A percentile compares a stretch with the other conserved stretches of the same genome.
These are phyloP conservation scores for Arabis hirsuta DNA, from an alignment of 345 rosid genomes.

Conservation along the genomic window DNA sequence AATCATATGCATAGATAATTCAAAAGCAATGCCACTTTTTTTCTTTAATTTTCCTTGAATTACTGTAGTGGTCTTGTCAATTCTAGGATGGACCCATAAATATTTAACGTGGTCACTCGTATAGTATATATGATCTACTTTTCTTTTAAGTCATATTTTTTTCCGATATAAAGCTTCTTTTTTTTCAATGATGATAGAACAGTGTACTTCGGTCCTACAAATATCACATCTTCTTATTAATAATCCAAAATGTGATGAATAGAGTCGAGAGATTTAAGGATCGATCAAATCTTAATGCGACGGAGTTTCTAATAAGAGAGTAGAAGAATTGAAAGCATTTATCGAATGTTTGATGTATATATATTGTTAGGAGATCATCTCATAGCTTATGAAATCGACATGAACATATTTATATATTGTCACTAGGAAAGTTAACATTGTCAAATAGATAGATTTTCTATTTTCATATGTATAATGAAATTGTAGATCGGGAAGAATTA, in stretches of 20 bases:
- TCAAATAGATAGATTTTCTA: too few relatives aligned
- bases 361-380: too few relatives aligned
- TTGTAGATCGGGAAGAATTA: too few relatives aligned
- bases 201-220: constrained; percentile 36
- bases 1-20: constrained; percentile 26
- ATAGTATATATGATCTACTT: constrained; percentile 43
- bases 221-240: constrained; percentile 28
- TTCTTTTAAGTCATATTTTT: constrained; percentile 29
- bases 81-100: constrained; percentile 47
- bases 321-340: not conserved
- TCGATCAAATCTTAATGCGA: constrained; percentile 32
- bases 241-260: constrained; percentile 25
- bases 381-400: too few relatives aligned
- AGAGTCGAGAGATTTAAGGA: constrained; percentile 29
- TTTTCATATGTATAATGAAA: too few relatives aligned
- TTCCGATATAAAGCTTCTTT: constrained; percentile 37
- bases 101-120: constrained; percentile 44
- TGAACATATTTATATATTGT: too few relatives aligned
- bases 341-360: constrained; percentile 4
- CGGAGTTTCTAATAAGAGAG: constrained; percentile 11
- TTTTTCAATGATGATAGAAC: constrained; percentile 37
- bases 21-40: constrained; percentile 40
- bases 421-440: too few relatives aligned
- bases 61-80: constrained; percentile 46
- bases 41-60: constrained; percentile 26